These are phyloP conservation scores for Penicillium brevicompactum DNA, from an alignment of 2,329 filamentous ascomycete species.

Conservation along the genomic window DNA sequence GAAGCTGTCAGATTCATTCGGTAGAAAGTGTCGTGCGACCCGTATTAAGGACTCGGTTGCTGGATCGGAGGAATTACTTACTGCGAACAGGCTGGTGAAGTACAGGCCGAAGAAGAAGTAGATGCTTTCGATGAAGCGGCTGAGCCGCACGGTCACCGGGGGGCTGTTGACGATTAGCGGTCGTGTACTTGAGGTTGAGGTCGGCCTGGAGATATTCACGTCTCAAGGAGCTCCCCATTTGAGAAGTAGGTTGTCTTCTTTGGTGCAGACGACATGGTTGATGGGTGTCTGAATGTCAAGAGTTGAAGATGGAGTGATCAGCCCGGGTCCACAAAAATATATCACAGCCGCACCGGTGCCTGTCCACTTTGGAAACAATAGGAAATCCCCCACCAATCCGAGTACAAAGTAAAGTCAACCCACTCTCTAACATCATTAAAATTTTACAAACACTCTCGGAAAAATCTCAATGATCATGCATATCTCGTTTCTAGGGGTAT, in stretches of 20 bases:
- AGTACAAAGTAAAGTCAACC: too few relatives aligned
- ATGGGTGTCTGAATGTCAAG: neutral
- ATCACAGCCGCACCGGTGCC: neutral
- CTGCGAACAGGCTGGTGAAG: conserved; percentile 51
- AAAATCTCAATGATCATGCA: neutral
- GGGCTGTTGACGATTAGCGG: conserved; percentile 35
- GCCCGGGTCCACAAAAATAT: conserved; percentile 9
- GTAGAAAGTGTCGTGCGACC: neutral
- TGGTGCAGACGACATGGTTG: conserved; percentile 35
- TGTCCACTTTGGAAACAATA: too few relatives aligned
- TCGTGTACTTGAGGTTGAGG: neutral
- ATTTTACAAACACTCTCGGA: too few relatives aligned
- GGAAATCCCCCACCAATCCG: too few relatives aligned
- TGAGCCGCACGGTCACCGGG: conserved; percentile 47
- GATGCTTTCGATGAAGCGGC: conserved; percentile 42
- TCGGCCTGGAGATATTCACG: conserved; percentile 24
- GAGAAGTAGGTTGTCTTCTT: conserved; percentile 39
- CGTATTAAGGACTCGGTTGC: too few relatives aligned
- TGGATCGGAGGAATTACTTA: conserved; percentile 26
- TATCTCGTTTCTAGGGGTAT: conserved; percentile 21
- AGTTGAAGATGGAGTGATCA: conserved; percentile 15
- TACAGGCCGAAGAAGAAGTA: conserved; percentile 54
- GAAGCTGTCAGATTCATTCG: conserved; percentile 14
- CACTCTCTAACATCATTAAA: too few relatives aligned
- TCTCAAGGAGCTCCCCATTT: conserved; percentile 41